Evolutionary conservation across 805 yeast species (phyloP).

Genomic region (Ogataea henricii): DNA sequence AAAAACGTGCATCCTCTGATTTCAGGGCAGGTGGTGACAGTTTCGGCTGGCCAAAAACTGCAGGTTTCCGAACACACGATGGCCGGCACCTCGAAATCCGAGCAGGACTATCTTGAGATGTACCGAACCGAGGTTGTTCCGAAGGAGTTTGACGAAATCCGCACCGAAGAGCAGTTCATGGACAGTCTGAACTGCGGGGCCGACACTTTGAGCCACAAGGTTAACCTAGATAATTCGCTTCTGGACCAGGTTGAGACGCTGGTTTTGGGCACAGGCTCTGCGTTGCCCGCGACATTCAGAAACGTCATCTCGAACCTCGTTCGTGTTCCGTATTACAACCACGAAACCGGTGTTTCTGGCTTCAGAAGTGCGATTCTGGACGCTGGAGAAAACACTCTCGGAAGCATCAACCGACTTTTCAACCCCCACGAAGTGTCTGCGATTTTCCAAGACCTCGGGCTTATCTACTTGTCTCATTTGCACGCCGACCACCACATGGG

Average conservation of each 20-base stretch:
- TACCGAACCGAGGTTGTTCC: slow-evolving; percentile 22
- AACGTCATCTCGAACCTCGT: slow-evolving; percentile 83
- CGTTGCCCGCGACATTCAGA: slow-evolving; percentile 80
- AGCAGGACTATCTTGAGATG: slow-evolving; percentile 26
- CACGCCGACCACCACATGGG: slow-evolving; percentile 99
- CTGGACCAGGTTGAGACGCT: slow-evolving; percentile 62
- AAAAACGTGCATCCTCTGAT: slow-evolving; percentile 30
- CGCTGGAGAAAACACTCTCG: slow-evolving; percentile 94
- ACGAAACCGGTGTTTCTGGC: slow-evolving; percentile 12
- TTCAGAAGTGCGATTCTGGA: slow-evolving; percentile 64
- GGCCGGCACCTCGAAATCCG: slow-evolving; percentile 21
- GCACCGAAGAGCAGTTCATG: slow-evolving; percentile 14
- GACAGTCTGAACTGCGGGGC: not conserved
- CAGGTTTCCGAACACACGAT: slow-evolving; percentile 8
- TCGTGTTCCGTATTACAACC: slow-evolving; percentile 55
- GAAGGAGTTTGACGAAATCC: slow-evolving; percentile 23
- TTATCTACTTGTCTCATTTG: slow-evolving; percentile 80
- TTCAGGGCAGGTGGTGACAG: slow-evolving; percentile 30
- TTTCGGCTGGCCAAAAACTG: slow-evolving; percentile 22
- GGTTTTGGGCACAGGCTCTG: slow-evolving; percentile 91
- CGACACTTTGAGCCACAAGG: slow-evolving; percentile 6
- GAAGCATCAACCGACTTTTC: slow-evolving; percentile 64
- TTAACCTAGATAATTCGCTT: slow-evolving; percentile 30
- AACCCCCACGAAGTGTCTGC: slow-evolving; percentile 44
- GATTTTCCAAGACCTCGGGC: slow-evolving; percentile 59